phyloP scores from a whole-genome alignment of 192 early-diverging fungal species.

The Coemansia sp. region DNA sequence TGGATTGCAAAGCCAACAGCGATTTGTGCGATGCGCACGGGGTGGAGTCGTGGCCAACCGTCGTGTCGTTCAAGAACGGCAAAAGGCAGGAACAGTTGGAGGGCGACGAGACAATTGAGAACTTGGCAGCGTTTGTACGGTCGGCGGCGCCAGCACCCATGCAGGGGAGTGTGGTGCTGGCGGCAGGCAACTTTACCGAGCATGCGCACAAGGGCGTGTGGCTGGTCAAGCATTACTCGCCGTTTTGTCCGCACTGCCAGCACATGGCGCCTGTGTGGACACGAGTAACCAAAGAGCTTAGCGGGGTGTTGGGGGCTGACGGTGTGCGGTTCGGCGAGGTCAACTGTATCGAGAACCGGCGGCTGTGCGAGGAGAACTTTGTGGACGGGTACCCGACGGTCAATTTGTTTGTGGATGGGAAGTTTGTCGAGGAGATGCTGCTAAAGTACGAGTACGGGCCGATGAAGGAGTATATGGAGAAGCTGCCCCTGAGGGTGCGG shows the following conservation, averaged over 20 bases:
- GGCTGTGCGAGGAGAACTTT: constrained; percentile 63
- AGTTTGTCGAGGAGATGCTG: constrained; percentile 40
- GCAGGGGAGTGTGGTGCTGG: constrained; percentile 56
- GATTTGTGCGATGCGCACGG: constrained; percentile 62
- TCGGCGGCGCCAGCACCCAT: constrained; percentile 1
- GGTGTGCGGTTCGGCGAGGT: constrained; percentile 67
- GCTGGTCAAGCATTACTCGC: constrained; percentile 88
- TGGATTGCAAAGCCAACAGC: constrained; percentile 64
- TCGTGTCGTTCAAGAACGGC: constrained; percentile 54
- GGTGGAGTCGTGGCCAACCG: constrained; percentile 57
- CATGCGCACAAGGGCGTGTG: constrained; percentile 62
- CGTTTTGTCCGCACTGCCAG: constrained; percentile 84
- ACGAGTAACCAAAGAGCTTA: constrained; percentile 60
- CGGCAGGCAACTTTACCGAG: constrained; percentile 50
- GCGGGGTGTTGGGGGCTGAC: constrained; percentile 24
- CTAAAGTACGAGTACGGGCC: constrained; percentile 27
- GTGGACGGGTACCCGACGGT: constrained; percentile 62
- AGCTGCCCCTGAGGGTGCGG: constrained; percentile 25
- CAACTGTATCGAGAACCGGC: constrained; percentile 64
- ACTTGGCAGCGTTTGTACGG: constrained; percentile 18
- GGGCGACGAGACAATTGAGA: constrained; percentile 31
- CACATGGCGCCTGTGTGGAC: constrained; percentile 76
- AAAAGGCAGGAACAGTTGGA: constrained; percentile 15
- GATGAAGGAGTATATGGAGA: constrained; percentile 47
- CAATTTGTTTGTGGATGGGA: constrained; percentile 56